Base-by-base conservation (phyloP, 805 yeast species). In the Zygotorulaspora danielsina region DNA sequence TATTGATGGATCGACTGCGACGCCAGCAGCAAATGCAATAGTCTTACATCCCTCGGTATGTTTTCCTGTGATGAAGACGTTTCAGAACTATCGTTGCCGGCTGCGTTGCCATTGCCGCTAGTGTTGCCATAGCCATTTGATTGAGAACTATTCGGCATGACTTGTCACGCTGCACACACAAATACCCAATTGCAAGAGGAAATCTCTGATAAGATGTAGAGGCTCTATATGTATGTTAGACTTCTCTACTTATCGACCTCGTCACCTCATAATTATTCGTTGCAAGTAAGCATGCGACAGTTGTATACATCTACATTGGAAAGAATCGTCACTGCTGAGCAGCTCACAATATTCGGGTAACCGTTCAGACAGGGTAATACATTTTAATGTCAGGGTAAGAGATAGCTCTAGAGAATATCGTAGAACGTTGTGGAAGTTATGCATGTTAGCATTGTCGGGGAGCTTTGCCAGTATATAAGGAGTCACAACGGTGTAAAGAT, bases 1-100 rank as follows among this genome's bases (percentile, higher is more conserved):
- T 90, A 93, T 44, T 83, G 78, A 41, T 83, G 85, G 19, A 93
- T 84, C 1, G 95, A 89, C 65, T 90, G 95, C 0, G 97, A 84
- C 11, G 97, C 97, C 54, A 93, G 76, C 22, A 93, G 82, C 59
- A 93, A 69, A 59, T 90, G 97, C 33, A 93, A 67, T 45, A 94
- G 73, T 44, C 97, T 74, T 30, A 90, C 97, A 61, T 93, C 98
- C 44, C 97, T 69, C 2, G 98, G 98, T 16, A 55, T 54, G 19
- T 64, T 61, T 32, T 66, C 67, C 19, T 63, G 64, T 2, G 49
- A 13, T 11, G 35, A 35, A 10, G 35, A 48, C n/a, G 42, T 22
- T 2, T 38, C 47, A 4, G 42, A 27, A 15, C 31, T 18, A n/a
- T 18, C 31, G 18, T 27, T 27, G 11, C 18, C 31, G 31, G 9